phyloP scores from a whole-genome alignment of 345 rosid genomes.

The Laguncularia racemosa region DNA sequence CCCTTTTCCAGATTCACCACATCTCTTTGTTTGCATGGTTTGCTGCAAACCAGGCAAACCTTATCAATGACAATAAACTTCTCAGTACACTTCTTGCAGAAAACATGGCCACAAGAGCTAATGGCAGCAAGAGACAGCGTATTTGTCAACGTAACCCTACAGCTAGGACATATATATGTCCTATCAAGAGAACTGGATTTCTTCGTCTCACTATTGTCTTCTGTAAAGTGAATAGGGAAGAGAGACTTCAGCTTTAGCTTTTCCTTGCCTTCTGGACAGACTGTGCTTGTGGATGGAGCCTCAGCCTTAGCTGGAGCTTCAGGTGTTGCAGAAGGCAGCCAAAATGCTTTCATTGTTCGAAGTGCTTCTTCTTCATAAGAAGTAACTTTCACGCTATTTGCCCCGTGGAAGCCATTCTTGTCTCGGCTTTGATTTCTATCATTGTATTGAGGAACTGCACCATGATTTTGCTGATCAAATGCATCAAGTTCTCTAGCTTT shows the following conservation, averaged over 20 bases:
- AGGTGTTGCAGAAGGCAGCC: conserved; percentile 99
- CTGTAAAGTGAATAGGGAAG: conserved; percentile 59
- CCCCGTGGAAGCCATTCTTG: conserved; percentile 89
- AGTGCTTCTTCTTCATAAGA: conserved; percentile 94
- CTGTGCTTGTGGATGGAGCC: conserved; percentile 56
- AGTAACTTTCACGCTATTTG: conserved; percentile 88
- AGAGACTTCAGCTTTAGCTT: conserved; percentile 82
- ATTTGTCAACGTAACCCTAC: conserved; percentile 90
- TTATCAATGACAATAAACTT: conserved; percentile 66
- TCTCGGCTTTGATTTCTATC: conserved; percentile 61
- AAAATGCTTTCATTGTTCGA: conserved; percentile 95
- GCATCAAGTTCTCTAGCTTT: conserved; percentile 86
- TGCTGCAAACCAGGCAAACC: conserved; percentile 76
- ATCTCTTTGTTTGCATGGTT: conserved; percentile 65
- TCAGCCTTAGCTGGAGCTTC: conserved; percentile 70
- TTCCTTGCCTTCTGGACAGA: conserved; percentile 90
- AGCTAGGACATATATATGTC: conserved; percentile 82
- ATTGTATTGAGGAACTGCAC: conserved; percentile 79
- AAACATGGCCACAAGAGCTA: conserved; percentile 90
- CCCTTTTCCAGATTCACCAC: conserved; percentile 76
- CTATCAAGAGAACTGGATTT: conserved; percentile 51
- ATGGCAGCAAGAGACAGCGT: conserved; percentile 64
- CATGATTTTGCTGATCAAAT: conserved; percentile 94
- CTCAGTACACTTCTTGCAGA: conserved; percentile 91
- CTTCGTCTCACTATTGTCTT: conserved; percentile 57